Base-by-base conservation (phyloP, 2,329 filamentous ascomycete species). In the Fusarium vanettenii region DNA sequence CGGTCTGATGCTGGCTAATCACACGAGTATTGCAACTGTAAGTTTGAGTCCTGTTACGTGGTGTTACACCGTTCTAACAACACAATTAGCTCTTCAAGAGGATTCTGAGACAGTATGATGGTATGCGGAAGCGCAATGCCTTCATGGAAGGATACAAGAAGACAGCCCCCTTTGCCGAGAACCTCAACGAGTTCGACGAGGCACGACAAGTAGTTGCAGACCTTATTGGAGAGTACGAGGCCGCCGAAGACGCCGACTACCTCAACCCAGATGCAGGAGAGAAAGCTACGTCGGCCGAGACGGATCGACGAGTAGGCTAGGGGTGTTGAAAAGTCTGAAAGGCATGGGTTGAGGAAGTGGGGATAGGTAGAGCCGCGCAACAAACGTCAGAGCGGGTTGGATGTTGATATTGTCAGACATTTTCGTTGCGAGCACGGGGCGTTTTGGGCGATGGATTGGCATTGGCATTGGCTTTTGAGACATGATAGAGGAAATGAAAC, bases 81-180 rank as follows among this genome's bases (percentile, higher is more conserved):
- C 22, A 55, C 14, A 10, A 35, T 18, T 72, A 93, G 85, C 89
- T 99, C 11, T 99, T 99, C 87, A 98, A 97, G 83, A 92, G 96
- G 52, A 98, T 98, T 72, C 90, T 98, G 16, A 90, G 91, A 73
- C 96, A 97, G 81, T 99, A 98, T 84, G 95, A 98, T 79, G 92
- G 94, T 29, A 93, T 99, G 87, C 91, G 97, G 68, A 98, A 98
- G 85, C 93, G 96, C 61, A 98, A 98, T 82, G 97, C 97, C 60
- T 99, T 98, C 84, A 89, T 99, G 80, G 97, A 99, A 79, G 92
- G 92, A 56, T 99, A 99, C 86, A 98, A 98, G 86, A 97, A 97
- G 83, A 97, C 97, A 69, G 93, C 95, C 0, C 95, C 95, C 1
- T 99, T 99, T 83, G 89, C 94, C 0, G 96, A 98, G 75, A 97